Conservation (phyloP, 2,329 filamentous ascomycete genomes). For the Fusarium sp. region DNA sequence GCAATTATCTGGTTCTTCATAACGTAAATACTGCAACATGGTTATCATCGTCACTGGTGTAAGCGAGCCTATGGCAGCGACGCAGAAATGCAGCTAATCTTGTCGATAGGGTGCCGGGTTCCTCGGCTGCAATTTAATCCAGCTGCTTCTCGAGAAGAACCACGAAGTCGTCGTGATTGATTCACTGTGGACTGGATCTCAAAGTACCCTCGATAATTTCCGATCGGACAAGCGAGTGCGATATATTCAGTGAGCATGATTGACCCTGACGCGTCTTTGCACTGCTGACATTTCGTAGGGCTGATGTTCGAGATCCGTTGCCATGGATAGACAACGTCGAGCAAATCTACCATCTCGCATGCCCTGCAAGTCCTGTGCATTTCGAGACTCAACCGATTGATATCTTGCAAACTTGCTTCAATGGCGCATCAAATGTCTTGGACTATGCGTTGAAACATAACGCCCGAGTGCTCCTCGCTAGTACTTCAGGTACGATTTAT, state of each 20-base stretch:
- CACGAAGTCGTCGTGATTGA: conserved; percentile 29
- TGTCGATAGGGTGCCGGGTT: conserved; percentile 26
- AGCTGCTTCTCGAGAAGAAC: conserved; percentile 20
- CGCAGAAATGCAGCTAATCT: background rate
- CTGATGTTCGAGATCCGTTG: conserved; percentile 29
- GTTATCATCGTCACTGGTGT: conserved; percentile 28
- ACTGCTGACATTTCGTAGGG: background rate
- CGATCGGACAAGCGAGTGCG: conserved; percentile 8
- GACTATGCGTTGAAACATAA: conserved; percentile 32
- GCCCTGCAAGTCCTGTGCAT: conserved; percentile 29
- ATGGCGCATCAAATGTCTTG: conserved; percentile 23
- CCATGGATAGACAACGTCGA: conserved; percentile 23
- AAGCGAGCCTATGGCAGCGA: background rate
- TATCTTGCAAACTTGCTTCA: conserved; percentile 35
- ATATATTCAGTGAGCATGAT: conserved; percentile 9
- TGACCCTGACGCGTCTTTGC: rapidly evolving
- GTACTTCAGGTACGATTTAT: conserved; percentile 21
- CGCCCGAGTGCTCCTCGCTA: conserved; percentile 23
- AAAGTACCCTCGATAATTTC: conserved; percentile 13
- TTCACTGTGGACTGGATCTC: conserved; percentile 34
- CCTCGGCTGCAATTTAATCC: conserved; percentile 30
- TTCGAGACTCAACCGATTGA: conserved; percentile 32
- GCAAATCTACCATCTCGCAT: conserved; percentile 35
- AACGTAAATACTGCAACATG: background rate
- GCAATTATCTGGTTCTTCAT: no score